Percentiles rank a stretch among this genome's conserved stretches.
Conservation (phyloP, 2,329 filamentous ascomycete genomes). For the Calonectria ilicicola region DNA sequence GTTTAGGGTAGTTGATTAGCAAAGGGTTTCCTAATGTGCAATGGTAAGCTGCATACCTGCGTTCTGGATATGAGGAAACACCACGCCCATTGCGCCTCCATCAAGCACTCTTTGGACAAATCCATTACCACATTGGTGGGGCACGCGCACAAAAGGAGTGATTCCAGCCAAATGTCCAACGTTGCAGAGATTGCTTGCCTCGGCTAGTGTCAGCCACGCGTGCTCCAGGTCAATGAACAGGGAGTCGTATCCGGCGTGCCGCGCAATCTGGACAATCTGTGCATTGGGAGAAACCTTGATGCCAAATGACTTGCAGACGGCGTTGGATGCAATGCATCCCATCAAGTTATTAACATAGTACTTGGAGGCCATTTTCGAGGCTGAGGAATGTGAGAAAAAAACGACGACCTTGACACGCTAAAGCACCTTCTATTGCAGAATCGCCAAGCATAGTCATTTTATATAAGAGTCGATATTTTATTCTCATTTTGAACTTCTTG, state of each 20-base stretch:
- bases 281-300: conserved; percentile 45
- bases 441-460: not conserved
- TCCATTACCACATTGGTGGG: conserved; percentile 48
- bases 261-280: conserved; percentile 47
- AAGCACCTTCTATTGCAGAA: too few species aligned
- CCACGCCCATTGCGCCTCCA: conserved; percentile 46
- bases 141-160: conserved; percentile 48
- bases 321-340: conserved; percentile 12
- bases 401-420: too few species aligned
- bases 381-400: too few species aligned
- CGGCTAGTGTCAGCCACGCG: conserved; percentile 45
- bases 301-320: conserved; percentile 39
- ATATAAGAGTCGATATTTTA: not conserved
- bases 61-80: conserved; percentile 42
- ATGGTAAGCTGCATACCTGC: conserved; percentile 9
- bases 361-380: not conserved
- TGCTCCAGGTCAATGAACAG: conserved; percentile 56
- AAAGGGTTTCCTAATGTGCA: too few species aligned
- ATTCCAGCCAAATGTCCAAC: conserved; percentile 42
- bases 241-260: conserved; percentile 48
- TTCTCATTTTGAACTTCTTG: too few species aligned
- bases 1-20: conserved; percentile 4
- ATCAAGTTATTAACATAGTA: conserved; percentile 15
- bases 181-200: conserved; percentile 45
- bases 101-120: conserved; percentile 49